Evolutionary conservation across 169 alveolate genomes (phyloP).

Genomic region (Theileria parva): DNA sequence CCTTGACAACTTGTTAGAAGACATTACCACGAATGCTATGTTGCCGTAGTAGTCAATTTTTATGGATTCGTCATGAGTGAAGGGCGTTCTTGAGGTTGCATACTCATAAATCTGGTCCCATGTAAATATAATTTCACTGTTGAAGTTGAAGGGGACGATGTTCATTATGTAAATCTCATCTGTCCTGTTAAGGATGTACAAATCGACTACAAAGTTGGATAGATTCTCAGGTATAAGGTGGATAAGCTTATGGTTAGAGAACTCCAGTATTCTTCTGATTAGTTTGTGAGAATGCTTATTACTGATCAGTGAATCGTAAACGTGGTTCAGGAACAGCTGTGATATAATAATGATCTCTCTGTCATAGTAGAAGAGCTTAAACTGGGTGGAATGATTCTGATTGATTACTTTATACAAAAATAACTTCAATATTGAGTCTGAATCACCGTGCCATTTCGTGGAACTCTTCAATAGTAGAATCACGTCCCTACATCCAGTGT

Average conservation of each 20-base stretch:
- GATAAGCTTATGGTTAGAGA: slow-evolving; percentile 11
- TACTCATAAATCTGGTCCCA: slow-evolving; percentile 19
- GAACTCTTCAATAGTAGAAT: slow-evolving; percentile 51
- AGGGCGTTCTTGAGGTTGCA: slow-evolving; percentile 7
- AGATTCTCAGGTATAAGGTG: neutral
- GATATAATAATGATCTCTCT: slow-evolving; percentile 18
- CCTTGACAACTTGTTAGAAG: slow-evolving; percentile 15
- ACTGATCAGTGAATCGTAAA: slow-evolving; percentile 27
- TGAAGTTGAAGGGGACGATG: neutral
- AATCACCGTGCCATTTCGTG: slow-evolving; percentile 35
- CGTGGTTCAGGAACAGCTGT: slow-evolving; percentile 50
- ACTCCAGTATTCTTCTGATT: neutral
- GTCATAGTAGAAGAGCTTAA: slow-evolving; percentile 27
- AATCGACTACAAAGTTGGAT: slow-evolving; percentile 4
- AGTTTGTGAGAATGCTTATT: slow-evolving; percentile 18
- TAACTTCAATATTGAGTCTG: neutral
- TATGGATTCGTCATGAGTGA: neutral
- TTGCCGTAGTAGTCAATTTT: slow-evolving; percentile 5
- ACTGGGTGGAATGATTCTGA: slow-evolving; percentile 4
- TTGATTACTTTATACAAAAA: slow-evolving; percentile 24
- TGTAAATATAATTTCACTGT: slow-evolving; percentile 8
- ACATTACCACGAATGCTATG: slow-evolving; percentile 5
- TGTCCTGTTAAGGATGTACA: slow-evolving; percentile 4
- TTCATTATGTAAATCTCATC: slow-evolving; percentile 9
- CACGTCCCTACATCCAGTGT: slow-evolving; percentile 39